Percentiles rank a stretch among this genome's conserved stretches.
Conservation (phyloP, 1,284 basidiomycete genomes). For the Trichosporon faecale region DNA sequence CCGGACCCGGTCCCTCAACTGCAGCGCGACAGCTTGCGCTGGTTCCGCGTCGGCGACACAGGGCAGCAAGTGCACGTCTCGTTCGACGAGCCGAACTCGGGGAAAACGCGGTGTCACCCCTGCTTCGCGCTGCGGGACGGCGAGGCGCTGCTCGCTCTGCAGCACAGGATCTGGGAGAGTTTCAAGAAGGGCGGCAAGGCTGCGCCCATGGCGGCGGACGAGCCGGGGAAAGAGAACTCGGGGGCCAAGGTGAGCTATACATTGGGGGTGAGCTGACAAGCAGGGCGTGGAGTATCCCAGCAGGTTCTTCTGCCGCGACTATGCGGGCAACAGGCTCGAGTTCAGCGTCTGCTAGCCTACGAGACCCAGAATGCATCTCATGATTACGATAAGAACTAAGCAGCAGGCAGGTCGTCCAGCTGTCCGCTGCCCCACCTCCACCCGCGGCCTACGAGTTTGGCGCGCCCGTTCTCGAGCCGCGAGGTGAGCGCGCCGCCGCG, state of each 20-base stretch:
- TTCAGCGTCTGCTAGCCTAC: slow-evolving; percentile 26
- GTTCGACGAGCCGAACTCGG: slow-evolving; percentile 22
- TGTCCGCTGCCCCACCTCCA: slow-evolving; percentile 17
- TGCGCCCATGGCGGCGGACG: slow-evolving; percentile 37
- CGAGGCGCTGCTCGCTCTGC: slow-evolving; percentile 39
- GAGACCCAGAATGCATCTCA: background rate
- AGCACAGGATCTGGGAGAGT: slow-evolving; percentile 42
- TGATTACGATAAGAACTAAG: background rate
- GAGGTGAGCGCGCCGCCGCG: slow-evolving; percentile 20
- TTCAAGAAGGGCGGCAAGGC: slow-evolving; percentile 25
- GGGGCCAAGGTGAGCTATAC: slow-evolving; percentile 34
- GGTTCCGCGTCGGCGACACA: slow-evolving; percentile 42
- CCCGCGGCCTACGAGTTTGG: slow-evolving; percentile 19
- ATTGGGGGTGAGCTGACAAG: slow-evolving; percentile 6
- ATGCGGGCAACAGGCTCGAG: slow-evolving; percentile 48
- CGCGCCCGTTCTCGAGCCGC: slow-evolving; percentile 13
- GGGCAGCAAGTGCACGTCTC: slow-evolving; percentile 47
- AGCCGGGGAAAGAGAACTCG: slow-evolving; percentile 44
- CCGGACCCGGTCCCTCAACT: slow-evolving; percentile 41
- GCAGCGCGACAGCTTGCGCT: slow-evolving; percentile 36
- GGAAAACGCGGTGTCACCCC: slow-evolving; percentile 40
- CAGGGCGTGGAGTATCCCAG: slow-evolving; percentile 48
- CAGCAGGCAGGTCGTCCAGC: slow-evolving; percentile 18
- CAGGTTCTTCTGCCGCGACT: slow-evolving; percentile 49
- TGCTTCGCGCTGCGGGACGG: slow-evolving; percentile 40